Percentiles rank a stretch among this genome's conserved stretches.
Evolutionary conservation across 805 yeast genomes (phyloP).

Genomic region (Candida schatavii): DNA sequence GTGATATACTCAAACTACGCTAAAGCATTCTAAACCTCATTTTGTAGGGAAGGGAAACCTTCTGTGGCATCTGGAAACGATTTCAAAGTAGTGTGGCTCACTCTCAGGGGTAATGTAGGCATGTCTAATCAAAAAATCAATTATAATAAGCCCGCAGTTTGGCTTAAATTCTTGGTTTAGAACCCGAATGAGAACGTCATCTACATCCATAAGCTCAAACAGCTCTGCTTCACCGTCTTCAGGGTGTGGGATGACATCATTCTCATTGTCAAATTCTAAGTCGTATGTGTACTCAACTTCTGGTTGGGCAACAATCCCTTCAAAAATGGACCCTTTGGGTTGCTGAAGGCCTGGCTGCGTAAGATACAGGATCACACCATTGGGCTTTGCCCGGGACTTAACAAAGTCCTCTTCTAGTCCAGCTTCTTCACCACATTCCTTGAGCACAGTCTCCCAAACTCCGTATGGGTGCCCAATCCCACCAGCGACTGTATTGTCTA

Average conservation of each 20-base stretch:
- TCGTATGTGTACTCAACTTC: conserved; percentile 86
- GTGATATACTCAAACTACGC: no score
- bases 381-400: conserved; percentile 38
- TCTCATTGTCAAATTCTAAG: conserved; percentile 47
- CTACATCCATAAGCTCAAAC: conserved; percentile 61
- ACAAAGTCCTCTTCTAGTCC: conserved; percentile 62
- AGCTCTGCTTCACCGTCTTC: conserved; percentile 64
- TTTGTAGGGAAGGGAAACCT: conserved; percentile 61
- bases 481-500: conserved; percentile 95
- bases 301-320: conserved; percentile 61
- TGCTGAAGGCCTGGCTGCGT: conserved; percentile 29
- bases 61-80: conserved; percentile 64
- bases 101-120: conserved; percentile 64
- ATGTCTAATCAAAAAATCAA: conserved; percentile 86
- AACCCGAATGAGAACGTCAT: conserved; percentile 53
- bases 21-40: no score
- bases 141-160: conserved; percentile 74
- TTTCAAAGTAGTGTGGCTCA: conserved; percentile 65
- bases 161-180: conserved; percentile 73
- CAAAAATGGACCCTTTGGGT: not conserved
- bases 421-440: conserved; percentile 91
- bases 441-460: conserved; percentile 69
- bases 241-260: conserved; percentile 41
- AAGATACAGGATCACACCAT: conserved; percentile 71
- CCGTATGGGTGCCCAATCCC: conserved; percentile 85